These are phyloP conservation scores for Phylloporus arenicola DNA, from an alignment of 768 basidiomycete species.

Conservation along the genomic window DNA sequence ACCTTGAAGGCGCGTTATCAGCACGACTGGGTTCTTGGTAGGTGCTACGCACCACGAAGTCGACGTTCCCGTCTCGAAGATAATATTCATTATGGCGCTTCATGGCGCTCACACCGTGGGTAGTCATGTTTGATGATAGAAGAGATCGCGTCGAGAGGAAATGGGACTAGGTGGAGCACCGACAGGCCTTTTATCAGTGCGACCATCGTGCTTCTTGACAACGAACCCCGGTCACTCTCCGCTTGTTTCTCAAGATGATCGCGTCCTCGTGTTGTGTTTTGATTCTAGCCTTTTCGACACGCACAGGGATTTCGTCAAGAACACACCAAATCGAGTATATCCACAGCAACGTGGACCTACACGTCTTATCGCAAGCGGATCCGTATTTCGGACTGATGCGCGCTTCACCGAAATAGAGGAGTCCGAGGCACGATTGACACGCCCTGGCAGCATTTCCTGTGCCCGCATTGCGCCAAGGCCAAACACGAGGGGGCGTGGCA, in stretches of 20 bases:
- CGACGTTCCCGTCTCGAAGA: constrained; percentile 48
- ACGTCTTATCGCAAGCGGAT: constrained; percentile 16
- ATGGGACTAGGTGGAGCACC: neutral
- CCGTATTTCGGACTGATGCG: constrained; percentile 1
- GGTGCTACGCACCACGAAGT: constrained; percentile 42
- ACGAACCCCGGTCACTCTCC: neutral
- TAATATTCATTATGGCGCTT: constrained; percentile 39
- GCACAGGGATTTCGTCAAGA: too few relatives aligned
- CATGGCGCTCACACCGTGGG: constrained; percentile 13
- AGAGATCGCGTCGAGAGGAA: neutral
- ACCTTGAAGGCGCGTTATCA: constrained; percentile 24
- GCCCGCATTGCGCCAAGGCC: neutral
- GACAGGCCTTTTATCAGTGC: constrained; percentile 11
- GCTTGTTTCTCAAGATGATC: constrained; percentile 15
- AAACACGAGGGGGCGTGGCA: neutral
- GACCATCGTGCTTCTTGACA: constrained; percentile 4
- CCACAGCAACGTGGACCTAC: constrained; percentile 15
- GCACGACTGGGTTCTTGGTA: neutral
- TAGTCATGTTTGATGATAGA: neutral
- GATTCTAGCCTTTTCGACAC: too few relatives aligned
- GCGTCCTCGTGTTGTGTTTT: constrained; percentile 3
- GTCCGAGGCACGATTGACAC: neutral
- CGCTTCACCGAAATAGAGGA: neutral
- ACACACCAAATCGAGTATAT: constrained; percentile 1
- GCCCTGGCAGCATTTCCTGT: neutral